Base-by-base conservation (phyloP, 169 alveolate genomes). In the Cryptosporidium canis region DNA sequence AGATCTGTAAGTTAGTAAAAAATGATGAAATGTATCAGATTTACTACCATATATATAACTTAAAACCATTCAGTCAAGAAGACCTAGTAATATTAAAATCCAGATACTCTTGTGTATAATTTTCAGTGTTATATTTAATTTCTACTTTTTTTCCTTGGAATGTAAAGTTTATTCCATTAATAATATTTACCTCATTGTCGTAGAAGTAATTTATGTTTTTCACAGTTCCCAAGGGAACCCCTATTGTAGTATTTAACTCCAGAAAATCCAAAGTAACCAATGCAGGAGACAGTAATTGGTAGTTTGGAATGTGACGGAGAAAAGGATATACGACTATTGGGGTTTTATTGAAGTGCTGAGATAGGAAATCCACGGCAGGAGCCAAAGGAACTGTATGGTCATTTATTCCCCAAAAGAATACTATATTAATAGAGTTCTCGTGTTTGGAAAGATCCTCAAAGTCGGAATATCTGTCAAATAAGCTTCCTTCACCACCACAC, bases 331-430 rank as follows among this genome's bases (percentile, higher is more conserved):
- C 64, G 2, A 77, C 87, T 12, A 77, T 77, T 43, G 66, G 35
- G 14, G 72, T 58, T 37, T 37, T 39, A 3, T 0, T 35, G 48
- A 37, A 77, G 21, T 77, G 8, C 29, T 39, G 6, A 33, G 56
- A 14, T 58, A 77, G 18, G 53, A 77, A 77, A 1, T 65, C 43
- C 45, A 77, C 24, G 33, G 71, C 87, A 8, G 72, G 44, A 12
- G 44, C 51, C 0, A 77, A 61, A 41, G 87, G 87, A 58, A 77
- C 70, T 24, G 31, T 37, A 2, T 1, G 11, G 24, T 77, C 72
- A 3, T 77, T 11, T 27, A 55, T 61, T 37, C 87, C 87, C 87
- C 72, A 77, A 16, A 77, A 41, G 18, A 77, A 77, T 0, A 77
- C 3, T 4, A 77, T 77, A 1, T 37, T 39, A 21, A 77, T 16